phyloP scores from a whole-genome alignment of 148 eudicot genomes.

The Chenopodium berlandieri region DNA sequence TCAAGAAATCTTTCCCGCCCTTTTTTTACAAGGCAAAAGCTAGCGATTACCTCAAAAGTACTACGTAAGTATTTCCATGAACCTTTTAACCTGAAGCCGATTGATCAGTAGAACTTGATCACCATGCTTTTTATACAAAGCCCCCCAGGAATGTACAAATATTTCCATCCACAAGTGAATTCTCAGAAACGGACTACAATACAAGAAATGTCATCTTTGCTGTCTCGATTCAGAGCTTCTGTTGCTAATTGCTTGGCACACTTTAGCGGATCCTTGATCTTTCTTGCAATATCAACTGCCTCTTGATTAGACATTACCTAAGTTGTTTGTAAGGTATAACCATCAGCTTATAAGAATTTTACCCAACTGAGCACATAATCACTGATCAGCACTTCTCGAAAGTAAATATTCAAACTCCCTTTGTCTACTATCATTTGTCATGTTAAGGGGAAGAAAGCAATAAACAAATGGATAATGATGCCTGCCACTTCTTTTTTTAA shows the following conservation, averaged over 20 bases:
- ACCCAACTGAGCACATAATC: neutral
- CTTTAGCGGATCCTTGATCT: constrained; percentile 57
- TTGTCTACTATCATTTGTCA: neutral
- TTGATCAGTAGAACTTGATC: constrained; percentile 18
- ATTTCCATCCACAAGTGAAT: constrained; percentile 9
- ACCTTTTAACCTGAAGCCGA: constrained; percentile 15
- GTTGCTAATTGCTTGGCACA: constrained; percentile 58
- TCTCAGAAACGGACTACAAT: constrained; percentile 55
- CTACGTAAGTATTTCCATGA: constrained; percentile 8
- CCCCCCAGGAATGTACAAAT: constrained; percentile 42
- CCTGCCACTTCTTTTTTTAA: neutral
- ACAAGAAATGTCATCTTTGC: constrained; percentile 78
- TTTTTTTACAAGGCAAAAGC: constrained; percentile 26
- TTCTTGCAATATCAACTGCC: constrained; percentile 63
- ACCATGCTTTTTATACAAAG: constrained; percentile 5
- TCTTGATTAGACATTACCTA: constrained; percentile 82
- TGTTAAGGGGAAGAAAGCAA: neutral
- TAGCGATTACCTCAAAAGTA: constrained; percentile 16
- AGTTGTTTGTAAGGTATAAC: neutral
- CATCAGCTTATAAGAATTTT: constrained; percentile 8
- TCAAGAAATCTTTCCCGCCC: constrained; percentile 10
- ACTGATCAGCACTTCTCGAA: neutral
- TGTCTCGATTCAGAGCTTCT: constrained; percentile 59
- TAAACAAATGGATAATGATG: neutral
- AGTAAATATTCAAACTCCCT: neutral